phyloP scores from a whole-genome alignment of 305 asterid genomes.

The Plantago rigida region DNA sequence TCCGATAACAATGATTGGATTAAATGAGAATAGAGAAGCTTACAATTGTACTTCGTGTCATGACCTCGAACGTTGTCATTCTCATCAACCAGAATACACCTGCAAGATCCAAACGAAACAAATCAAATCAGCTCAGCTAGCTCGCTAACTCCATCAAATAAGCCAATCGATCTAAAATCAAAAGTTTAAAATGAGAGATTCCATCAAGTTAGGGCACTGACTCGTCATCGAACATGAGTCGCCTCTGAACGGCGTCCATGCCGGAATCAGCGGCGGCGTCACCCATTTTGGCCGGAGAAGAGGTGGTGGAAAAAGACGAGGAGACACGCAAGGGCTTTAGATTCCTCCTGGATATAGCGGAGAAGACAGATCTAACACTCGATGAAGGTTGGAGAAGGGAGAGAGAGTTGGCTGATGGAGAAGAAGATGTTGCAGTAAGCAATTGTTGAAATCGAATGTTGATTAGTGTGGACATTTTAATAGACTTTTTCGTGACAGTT shows the following conservation, averaged over 20 bases:
- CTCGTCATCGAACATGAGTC: slow-evolving; percentile 99
- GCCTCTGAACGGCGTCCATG: slow-evolving; percentile 94
- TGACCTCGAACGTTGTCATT: slow-evolving; percentile 82
- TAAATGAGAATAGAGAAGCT: slow-evolving; percentile 25
- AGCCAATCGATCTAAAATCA: no score
- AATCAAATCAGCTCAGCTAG: no score
- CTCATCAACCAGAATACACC: slow-evolving; percentile 94
- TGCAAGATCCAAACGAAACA: slow-evolving; percentile 24
- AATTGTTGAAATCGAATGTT: slow-evolving; percentile 27
- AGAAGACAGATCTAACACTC: slow-evolving; percentile 12
- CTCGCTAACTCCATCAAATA: no score
- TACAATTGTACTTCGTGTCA: slow-evolving; percentile 85
- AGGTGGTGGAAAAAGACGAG: slow-evolving; percentile 19
- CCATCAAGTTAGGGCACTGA: slow-evolving; percentile 30
- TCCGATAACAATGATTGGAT: no score
- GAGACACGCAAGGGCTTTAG: slow-evolving; percentile 10
- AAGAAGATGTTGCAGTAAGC: slow-evolving; percentile 26
- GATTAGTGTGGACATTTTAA: slow-evolving; percentile 14
- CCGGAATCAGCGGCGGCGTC: slow-evolving; percentile 49
- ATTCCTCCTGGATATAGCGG: background rate
- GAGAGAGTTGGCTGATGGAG: slow-evolving; percentile 26
- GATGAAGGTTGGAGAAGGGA: slow-evolving; percentile 1
- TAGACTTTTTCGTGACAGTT: background rate
- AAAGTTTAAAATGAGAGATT: background rate
- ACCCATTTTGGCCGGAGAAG: slow-evolving; percentile 39